Percentiles rank a stretch among this genome's conserved stretches.
Evolutionary conservation across 768 basidiomycete genomes (phyloP).

Genomic region (Amanita pallidorosea): DNA sequence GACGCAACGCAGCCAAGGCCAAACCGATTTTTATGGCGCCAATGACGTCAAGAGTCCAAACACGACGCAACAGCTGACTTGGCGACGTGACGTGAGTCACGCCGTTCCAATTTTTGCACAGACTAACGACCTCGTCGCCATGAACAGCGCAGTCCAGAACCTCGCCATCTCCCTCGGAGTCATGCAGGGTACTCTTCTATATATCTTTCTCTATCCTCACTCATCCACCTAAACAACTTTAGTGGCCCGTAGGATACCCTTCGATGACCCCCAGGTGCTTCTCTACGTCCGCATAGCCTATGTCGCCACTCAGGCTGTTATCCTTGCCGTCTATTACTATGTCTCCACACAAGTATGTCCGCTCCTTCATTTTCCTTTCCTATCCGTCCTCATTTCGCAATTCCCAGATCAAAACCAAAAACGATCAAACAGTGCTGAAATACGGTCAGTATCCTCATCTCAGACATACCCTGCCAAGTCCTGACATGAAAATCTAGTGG

Average conservation of each 20-base stretch:
- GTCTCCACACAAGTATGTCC: slow-evolving; percentile 58
- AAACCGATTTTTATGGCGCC: background rate
- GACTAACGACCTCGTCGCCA: slow-evolving; percentile 21
- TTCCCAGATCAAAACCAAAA: slow-evolving; percentile 81
- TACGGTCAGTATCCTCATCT: slow-evolving; percentile 54
- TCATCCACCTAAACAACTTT: background rate
- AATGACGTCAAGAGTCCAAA: slow-evolving; percentile 5
- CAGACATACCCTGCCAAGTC: background rate
- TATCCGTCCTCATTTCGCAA: background rate
- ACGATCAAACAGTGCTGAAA: slow-evolving; percentile 93
- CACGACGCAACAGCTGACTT: background rate
- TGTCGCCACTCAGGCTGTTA: slow-evolving; percentile 58
- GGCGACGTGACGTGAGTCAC: slow-evolving; percentile 2
- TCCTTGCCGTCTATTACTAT: slow-evolving; percentile 73
- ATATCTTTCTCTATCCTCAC: background rate
- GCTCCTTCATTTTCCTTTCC: background rate
- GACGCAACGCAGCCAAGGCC: slow-evolving; percentile 17
- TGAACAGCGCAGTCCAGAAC: slow-evolving; percentile 73
- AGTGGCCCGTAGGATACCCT: slow-evolving; percentile 89
- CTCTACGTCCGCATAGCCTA: slow-evolving; percentile 80
- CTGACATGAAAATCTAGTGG: slow-evolving; percentile 38
- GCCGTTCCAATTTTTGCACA: background rate
- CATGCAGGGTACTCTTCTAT: slow-evolving; percentile 62
- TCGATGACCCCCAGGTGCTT: slow-evolving; percentile 79
- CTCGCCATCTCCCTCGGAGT: slow-evolving; percentile 84